Percentiles rank a stretch among this genome's conserved stretches.
Conservation (phyloP, 2,329 filamentous ascomycete genomes). For the Fusarium duplospermum region DNA sequence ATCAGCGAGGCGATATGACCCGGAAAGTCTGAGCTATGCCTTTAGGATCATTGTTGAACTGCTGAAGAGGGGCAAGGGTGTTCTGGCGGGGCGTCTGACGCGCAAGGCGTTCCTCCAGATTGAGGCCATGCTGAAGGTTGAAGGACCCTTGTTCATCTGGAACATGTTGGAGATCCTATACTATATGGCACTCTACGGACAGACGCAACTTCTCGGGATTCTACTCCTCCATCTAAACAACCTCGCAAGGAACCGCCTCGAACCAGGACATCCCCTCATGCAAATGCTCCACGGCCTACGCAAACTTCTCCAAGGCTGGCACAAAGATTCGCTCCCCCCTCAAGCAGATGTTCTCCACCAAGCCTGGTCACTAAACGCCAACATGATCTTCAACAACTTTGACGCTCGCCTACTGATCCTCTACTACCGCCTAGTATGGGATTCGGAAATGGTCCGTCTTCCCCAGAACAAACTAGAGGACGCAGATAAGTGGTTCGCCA, state of each 20-base stretch:
- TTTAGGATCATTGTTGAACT: conserved; percentile 18
- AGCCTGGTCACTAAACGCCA: conserved; percentile 16
- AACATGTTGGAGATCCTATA: conserved; percentile 24
- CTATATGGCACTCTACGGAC: conserved; percentile 4
- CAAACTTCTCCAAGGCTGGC: background rate
- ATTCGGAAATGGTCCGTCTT: background rate
- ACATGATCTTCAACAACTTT: conserved; percentile 3
- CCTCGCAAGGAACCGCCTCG: background rate
- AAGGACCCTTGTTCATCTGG: conserved; percentile 27
- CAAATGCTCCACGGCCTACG: background rate
- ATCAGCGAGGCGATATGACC: conserved; percentile 6
- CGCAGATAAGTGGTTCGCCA: conserved; percentile 14
- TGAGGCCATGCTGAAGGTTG: conserved; percentile 8
- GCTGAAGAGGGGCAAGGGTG: background rate
- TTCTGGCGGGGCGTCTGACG: conserved; percentile 16
- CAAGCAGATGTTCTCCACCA: conserved; percentile 1
- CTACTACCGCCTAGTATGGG: conserved; percentile 26
- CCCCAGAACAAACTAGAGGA: background rate
- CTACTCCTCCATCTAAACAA: conserved; percentile 1
- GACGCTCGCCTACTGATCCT: conserved; percentile 5
- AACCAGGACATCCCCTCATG: background rate
- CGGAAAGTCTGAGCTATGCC: conserved; percentile 19
- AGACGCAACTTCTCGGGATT: conserved; percentile 10
- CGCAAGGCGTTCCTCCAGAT: conserved; percentile 17
- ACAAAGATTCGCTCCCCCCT: background rate